Evolutionary conservation across 202 grass and related monocot genomes (phyloP), one percentile per base, ranked within the genome.

Genomic region (Brachypodium distachyon): DNA sequence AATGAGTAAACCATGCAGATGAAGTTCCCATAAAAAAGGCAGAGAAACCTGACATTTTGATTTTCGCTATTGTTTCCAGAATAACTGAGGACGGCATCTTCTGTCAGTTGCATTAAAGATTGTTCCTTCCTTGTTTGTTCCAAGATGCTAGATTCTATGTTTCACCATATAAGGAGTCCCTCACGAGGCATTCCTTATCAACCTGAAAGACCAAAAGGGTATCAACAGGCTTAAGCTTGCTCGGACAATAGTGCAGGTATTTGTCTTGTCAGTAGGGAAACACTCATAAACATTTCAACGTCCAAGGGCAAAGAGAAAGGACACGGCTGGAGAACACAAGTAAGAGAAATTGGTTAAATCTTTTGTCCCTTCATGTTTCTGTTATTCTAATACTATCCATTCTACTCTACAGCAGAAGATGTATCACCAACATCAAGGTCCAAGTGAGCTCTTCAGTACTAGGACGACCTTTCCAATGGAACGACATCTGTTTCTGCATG

Each of bases 391-490:
- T 72, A 62, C 26, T 80, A 37, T 64, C 42, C 37, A 49, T 86
- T 44, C 38, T 82, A 67, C 67, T 44, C 38, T 82, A 67, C 67
- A 82, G 34, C 40, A 85, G 87, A 97, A 87, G 85, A 97, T 97
- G 94, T 97, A 97, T 92, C 91, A 92, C 67, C 90, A 89, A 73
- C 84, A 94, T 76, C 91, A 96, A 34, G 78, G 90, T 19, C 50
- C 82, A 22, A 88, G 85, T 61, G 90, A 90, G 26, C 81, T 93
- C 76, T 88, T 99, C 83, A 76, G 87, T 76, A 60, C 84, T 5
- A 89, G 81, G 61, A 76, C 85, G 59, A 56, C 77, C 16, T 93
- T 87, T 87, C 79, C 87, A 38, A 87, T 85, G 87, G 89, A 96
- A 36, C 83, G 86, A 55, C 92, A 93, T 89, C 60, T 96, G 76